phyloP scores from a whole-genome alignment of 192 early-diverging fungal genomes.

The Podochytrium sp. region DNA sequence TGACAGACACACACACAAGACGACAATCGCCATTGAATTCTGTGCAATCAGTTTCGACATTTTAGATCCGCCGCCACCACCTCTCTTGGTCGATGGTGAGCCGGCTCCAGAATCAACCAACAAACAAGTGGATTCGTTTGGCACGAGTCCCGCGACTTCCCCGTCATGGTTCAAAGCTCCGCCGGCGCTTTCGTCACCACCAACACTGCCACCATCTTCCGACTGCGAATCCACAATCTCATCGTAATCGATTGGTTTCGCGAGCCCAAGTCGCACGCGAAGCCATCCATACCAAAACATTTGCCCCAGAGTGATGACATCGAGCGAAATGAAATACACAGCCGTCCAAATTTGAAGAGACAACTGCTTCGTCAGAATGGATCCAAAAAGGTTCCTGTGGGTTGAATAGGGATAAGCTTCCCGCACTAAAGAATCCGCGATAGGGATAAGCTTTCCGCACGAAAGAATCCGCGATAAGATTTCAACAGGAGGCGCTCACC shows the following conservation, averaged over 20 bases:
- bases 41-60: background rate
- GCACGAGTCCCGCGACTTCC: too few relatives aligned
- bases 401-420: too few relatives aligned
- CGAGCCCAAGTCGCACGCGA: slow-evolving; percentile 12
- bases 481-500: background rate
- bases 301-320: slow-evolving; percentile 45
- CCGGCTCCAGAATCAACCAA: background rate
- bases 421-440: background rate
- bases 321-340: slow-evolving; percentile 46
- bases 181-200: background rate
- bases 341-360: slow-evolving; percentile 42
- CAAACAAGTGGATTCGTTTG: too few relatives aligned
- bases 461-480: too few relatives aligned
- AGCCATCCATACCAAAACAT: slow-evolving; percentile 44
- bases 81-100: background rate
- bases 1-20: background rate
- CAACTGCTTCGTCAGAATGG: slow-evolving; percentile 54
- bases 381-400: slow-evolving; percentile 41
- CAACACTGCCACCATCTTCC: background rate
- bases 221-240: background rate
- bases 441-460: too few relatives aligned
- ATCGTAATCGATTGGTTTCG: background rate
- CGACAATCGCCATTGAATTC: background rate
- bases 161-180: too few relatives aligned
- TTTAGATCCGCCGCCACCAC: background rate